These are phyloP conservation scores for Ascochyta koolunga DNA, from an alignment of 2,329 filamentous ascomycete species.

Conservation along the genomic window DNA sequence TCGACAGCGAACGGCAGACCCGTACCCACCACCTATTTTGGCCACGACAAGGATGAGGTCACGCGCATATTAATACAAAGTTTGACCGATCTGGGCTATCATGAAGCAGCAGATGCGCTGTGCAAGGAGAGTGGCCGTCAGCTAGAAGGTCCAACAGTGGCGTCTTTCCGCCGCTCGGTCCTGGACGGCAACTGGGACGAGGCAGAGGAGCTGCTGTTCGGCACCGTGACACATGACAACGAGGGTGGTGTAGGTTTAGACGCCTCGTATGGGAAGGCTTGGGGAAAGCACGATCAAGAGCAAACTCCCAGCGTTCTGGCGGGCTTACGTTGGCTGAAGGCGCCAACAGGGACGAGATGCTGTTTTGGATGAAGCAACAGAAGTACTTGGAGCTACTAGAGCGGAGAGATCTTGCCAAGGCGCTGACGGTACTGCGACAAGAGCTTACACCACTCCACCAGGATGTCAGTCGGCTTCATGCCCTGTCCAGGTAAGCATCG, in stretches of 20 bases:
- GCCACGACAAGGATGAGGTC: conserved; percentile 90
- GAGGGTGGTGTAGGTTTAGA: conserved; percentile 50
- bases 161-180: conserved; percentile 82
- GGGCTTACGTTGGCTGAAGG: conserved; percentile 77
- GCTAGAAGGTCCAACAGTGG: conserved; percentile 83
- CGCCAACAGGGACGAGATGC: conserved; percentile 79
- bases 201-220: conserved; percentile 81
- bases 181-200: conserved; percentile 80
- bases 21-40: conserved; percentile 66
- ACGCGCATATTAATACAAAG: conserved; percentile 92
- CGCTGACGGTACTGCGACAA: conserved; percentile 80
- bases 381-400: conserved; percentile 94
- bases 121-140: conserved; percentile 84
- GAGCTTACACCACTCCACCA: conserved; percentile 87
- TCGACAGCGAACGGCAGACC: conserved; percentile 40
- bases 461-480: conserved; percentile 77
- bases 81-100: conserved; percentile 85
- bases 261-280: conserved; percentile 42
- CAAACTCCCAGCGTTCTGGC: conserved; percentile 44
- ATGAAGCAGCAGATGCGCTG: conserved; percentile 74
- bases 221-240: conserved; percentile 53
- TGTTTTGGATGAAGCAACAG: conserved; percentile 87
- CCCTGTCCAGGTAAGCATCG: conserved; percentile 70
- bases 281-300: conserved; percentile 36
- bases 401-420: conserved; percentile 71